These are phyloP conservation scores for Angomonas desouzai DNA, from an alignment of 208 protist species.

Conservation along the genomic window DNA sequence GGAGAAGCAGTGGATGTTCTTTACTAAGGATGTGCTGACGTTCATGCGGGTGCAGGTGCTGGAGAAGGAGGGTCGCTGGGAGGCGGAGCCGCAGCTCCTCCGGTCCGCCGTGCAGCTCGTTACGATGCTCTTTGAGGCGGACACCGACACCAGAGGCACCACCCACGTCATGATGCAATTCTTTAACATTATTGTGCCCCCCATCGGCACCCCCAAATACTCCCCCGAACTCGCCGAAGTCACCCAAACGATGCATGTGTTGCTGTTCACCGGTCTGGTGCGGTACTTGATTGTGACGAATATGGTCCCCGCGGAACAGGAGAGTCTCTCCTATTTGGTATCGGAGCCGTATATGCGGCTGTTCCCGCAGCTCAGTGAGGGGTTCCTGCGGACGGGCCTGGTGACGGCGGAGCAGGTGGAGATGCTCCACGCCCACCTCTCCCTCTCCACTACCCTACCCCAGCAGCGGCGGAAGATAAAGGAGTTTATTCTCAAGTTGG, in stretches of 20 bases:
- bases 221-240: not conserved
- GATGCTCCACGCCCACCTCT: slow-evolving; percentile 8
- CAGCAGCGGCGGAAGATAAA: slow-evolving; percentile 2
- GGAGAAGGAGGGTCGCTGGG: slow-evolving; percentile 29
- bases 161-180: not conserved
- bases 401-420: not conserved
- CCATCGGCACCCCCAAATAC: not conserved
- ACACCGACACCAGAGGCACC: not conserved
- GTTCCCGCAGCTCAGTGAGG: slow-evolving; percentile 5
- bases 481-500: not conserved
- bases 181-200: not conserved
- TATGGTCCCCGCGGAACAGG: not conserved
- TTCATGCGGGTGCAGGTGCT: slow-evolving; percentile 51
- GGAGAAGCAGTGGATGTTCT: slow-evolving; percentile 57
- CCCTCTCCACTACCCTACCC: not conserved
- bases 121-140: not conserved
- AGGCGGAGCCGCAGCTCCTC: slow-evolving; percentile 25
- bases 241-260: not conserved
- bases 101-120: not conserved
- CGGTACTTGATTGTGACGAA: not conserved
- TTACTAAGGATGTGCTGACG: slow-evolving; percentile 52
- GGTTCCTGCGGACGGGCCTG: not conserved
- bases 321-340: not conserved
- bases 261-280: slow-evolving; percentile 1
- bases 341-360: not conserved